Evolutionary conservation across 768 basidiomycete species (phyloP).

Genomic region (Macrocybe gigantea): DNA sequence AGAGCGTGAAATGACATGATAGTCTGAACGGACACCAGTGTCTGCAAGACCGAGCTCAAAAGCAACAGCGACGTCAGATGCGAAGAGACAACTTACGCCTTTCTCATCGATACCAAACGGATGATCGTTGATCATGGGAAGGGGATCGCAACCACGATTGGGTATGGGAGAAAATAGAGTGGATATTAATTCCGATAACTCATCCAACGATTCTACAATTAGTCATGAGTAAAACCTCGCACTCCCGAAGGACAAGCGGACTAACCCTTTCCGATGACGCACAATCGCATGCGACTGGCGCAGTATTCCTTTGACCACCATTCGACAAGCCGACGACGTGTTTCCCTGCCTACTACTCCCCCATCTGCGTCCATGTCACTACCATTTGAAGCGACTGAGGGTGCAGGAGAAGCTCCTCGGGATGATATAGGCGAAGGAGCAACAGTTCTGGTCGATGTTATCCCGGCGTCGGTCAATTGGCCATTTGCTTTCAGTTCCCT

Average conservation of each 20-base stretch:
- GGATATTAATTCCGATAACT: constrained; percentile 56
- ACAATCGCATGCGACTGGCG: constrained; percentile 76
- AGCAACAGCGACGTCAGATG: constrained; percentile 2
- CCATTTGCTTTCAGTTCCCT: constrained; percentile 47
- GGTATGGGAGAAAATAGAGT: constrained; percentile 66
- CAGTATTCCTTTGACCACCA: constrained; percentile 85
- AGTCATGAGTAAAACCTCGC: constrained; percentile 1
- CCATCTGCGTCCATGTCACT: constrained; percentile 70
- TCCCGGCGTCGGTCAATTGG: constrained; percentile 24
- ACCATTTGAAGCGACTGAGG: constrained; percentile 44
- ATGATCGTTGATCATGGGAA: constrained; percentile 64
- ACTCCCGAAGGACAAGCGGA: neutral
- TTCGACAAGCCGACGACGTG: constrained; percentile 69
- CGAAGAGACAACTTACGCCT: constrained; percentile 44
- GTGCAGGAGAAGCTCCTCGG: constrained; percentile 52
- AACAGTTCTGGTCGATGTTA: constrained; percentile 23
- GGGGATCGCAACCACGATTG: constrained; percentile 55
- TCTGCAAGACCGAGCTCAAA: constrained; percentile 34
- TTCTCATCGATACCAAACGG: constrained; percentile 69
- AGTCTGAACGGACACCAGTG: constrained; percentile 81
- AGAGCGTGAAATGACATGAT: constrained; percentile 82
- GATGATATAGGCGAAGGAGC: constrained; percentile 44
- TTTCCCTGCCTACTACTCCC: constrained; percentile 74
- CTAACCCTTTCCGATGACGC: constrained; percentile 73
- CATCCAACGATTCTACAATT: constrained; percentile 64